Evolutionary conservation across 1,139 yeast species (phyloP).

Genomic region (Protomyces inouyei): DNA sequence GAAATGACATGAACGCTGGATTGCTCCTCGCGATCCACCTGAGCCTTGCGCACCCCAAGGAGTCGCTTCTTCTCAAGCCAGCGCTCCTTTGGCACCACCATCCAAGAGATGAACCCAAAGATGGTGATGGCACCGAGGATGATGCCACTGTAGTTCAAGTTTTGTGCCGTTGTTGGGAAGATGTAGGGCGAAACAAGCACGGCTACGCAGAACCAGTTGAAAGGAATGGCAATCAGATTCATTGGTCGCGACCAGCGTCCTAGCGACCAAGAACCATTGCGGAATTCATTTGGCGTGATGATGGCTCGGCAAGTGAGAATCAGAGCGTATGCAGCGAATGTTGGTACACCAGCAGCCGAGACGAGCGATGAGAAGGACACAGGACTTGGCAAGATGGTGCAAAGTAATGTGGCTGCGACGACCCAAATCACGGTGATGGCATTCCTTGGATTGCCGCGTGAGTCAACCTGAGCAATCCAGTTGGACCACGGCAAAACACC

Average conservation of each 20-base stretch:
- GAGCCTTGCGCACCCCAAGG: constrained; percentile 9
- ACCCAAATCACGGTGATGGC: constrained; percentile 35
- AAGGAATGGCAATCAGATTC: constrained; percentile 46
- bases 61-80: constrained; percentile 33
- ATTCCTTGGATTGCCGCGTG: constrained; percentile 35
- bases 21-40: constrained; percentile 1
- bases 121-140: constrained; percentile 55
- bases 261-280: constrained; percentile 34
- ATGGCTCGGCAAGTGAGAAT: constrained; percentile 36
- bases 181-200: constrained; percentile 64
- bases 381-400: constrained; percentile 35
- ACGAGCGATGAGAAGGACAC: constrained; percentile 37
- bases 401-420: constrained; percentile 34
- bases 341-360: constrained; percentile 36
- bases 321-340: constrained; percentile 36
- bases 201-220: constrained; percentile 59
- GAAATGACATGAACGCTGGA: background rate
- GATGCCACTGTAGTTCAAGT: constrained; percentile 69
- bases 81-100: constrained; percentile 34
- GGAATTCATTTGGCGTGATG: constrained; percentile 32
- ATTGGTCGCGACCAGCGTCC: constrained; percentile 35
- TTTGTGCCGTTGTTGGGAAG: constrained; percentile 57
- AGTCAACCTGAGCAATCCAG: constrained; percentile 35
- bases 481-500: constrained; percentile 37
- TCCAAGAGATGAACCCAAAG: constrained; percentile 56